A percentile compares a stretch with the other conserved stretches of the same genome.
phyloP scores from a whole-genome alignment of 2,329 filamentous ascomycete species.

The Sordariomycetes sp. region DNA sequence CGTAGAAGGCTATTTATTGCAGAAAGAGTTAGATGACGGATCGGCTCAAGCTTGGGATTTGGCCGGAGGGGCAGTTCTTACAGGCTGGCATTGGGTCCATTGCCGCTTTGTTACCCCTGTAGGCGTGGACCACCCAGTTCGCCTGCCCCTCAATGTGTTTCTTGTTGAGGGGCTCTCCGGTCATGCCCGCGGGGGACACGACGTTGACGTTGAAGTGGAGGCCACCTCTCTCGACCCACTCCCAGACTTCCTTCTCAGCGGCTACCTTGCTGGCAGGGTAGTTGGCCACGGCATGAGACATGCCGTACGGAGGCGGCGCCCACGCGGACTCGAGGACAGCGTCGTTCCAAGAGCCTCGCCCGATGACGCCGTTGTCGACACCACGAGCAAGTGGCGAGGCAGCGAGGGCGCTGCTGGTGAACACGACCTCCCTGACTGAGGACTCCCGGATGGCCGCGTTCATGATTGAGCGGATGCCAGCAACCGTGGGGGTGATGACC shows the following conservation, averaged over 20 bases:
- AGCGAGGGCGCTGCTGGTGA: constrained; percentile 8
- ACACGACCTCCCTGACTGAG: constrained; percentile 22
- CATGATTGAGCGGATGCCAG: constrained; percentile 24
- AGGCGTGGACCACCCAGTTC: neutral
- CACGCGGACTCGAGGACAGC: constrained; percentile 16
- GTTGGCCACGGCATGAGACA: constrained; percentile 6
- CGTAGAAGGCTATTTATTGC: constrained; percentile 8
- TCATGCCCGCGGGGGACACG: constrained; percentile 7
- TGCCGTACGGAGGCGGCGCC: constrained; percentile 15
- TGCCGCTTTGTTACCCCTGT: neutral
- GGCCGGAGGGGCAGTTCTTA: neutral
- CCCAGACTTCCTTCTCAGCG: constrained; percentile 19
- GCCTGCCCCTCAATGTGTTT: constrained; percentile 9
- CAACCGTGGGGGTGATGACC: constrained; percentile 27
- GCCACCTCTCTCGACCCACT: constrained; percentile 14
- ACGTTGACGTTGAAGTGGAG: constrained; percentile 14
- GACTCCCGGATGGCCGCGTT: constrained; percentile 26
- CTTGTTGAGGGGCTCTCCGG: constrained; percentile 10
- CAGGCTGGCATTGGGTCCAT: neutral
- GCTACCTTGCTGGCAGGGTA: constrained; percentile 20
- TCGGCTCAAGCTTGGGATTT: neutral
- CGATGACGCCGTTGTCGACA: constrained; percentile 9
- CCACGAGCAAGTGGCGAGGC: neutral
- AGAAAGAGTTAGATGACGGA: neutral
- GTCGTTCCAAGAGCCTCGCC: constrained; percentile 19